Base-by-base conservation (phyloP, 169 alveolate species). In the Plasmodium vivax region DNA sequence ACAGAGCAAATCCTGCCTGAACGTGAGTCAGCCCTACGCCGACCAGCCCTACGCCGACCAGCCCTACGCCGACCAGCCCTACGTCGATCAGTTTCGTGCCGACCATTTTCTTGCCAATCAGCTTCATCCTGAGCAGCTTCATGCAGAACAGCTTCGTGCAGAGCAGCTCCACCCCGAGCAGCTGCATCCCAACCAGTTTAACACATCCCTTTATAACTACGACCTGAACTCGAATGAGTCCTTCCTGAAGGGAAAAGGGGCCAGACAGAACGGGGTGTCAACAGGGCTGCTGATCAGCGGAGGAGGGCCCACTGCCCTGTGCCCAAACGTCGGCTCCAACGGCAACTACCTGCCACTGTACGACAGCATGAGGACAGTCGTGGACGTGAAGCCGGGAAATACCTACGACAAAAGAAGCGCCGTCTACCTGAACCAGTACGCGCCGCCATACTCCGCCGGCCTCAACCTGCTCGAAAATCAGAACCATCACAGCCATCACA, bases 181-280 rank as follows among this genome's bases (percentile, higher is more conserved):
- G 3, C 19, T 23, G 2, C 38, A 30, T 9, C 58, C 41, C 38
- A 51, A 47, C 38, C 47, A 85, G 38, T n/a, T 72, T 19, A 85
- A 73, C 27, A 74, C 93, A 0, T 72, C 93, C 41, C 41, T 85
- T 1, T 74, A 74, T 74, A 85, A 73, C 38, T 85, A 73, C 6
- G 93, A 73, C 38, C 32, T 43, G 6, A 73, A 54, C 51, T 58
- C 73, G 56, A 73, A 85, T 74, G 85, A 85, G 23, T 38, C 84
- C 8, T 73, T 43, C 36, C 12, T 58, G 1, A 74, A 85, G 62
- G 34, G 30, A 8, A 74, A 27, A n/a, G 73, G 77, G 36, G 30
- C 1, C 12, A 14, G 12, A 6, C 14, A 23, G 36, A 62, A 16
- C 75, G 75, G 27, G 19, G 75, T 62, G 27, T 0, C 75, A 62